These are phyloP conservation scores for Penicillium waksmanii DNA, from an alignment of 495 filamentous ascomycete genomes.

Conservation along the genomic window DNA sequence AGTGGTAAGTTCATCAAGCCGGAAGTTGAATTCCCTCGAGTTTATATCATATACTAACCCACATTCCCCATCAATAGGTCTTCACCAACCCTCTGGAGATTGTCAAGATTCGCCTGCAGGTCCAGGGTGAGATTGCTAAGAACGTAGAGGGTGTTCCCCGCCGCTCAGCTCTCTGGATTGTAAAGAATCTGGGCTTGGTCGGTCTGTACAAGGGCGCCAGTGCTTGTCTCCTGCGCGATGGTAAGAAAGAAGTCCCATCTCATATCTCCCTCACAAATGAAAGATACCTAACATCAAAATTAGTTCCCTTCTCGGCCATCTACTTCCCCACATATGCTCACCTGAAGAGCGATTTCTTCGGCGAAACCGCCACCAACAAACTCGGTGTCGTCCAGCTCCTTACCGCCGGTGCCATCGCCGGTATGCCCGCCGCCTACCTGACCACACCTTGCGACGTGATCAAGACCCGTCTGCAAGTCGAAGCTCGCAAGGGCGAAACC, in stretches of 20 bases:
- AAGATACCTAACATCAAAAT: constrained; percentile 17
- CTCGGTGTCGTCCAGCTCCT: constrained; percentile 92
- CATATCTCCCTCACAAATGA: constrained; percentile 1
- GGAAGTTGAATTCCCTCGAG: background rate
- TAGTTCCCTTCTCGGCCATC: constrained; percentile 94
- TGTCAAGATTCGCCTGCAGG: constrained; percentile 97
- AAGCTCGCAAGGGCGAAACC: constrained; percentile 92
- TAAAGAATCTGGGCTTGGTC: constrained; percentile 90
- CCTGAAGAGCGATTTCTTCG: constrained; percentile 90
- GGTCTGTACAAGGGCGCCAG: constrained; percentile 98
- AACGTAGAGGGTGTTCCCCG: constrained; percentile 79
- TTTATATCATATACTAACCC: background rate
- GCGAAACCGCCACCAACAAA: constrained; percentile 85
- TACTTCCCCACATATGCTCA: constrained; percentile 98
- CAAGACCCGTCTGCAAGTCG: constrained; percentile 97
- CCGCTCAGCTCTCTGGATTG: constrained; percentile 96
- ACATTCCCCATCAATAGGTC: constrained; percentile 53
- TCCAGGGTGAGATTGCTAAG: constrained; percentile 95
- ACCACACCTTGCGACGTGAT: constrained; percentile 98
- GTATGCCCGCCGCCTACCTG: constrained; percentile 97
- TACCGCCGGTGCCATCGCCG: constrained; percentile 92
- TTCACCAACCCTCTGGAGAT: constrained; percentile 98
- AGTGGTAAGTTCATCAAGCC: constrained; percentile 69
- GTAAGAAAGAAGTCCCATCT: constrained; percentile 26
- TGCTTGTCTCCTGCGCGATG: constrained; percentile 89